Conservation (phyloP, 768 basidiomycete species). For the Multifurca ochricompacta region DNA sequence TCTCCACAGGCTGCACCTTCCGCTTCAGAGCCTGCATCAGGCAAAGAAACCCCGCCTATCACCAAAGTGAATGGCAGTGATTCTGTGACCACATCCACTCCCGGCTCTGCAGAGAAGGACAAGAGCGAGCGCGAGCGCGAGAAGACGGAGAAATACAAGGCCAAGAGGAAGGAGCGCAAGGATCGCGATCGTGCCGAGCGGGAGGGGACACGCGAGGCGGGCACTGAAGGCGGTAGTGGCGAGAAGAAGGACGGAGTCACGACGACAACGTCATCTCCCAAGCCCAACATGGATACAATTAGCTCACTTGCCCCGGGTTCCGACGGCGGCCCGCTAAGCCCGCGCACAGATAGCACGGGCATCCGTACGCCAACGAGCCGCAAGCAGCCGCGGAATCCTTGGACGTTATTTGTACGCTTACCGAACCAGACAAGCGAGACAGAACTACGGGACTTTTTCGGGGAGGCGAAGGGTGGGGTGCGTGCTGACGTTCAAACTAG, state of each 20-base stretch:
- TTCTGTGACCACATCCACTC: conserved; percentile 23
- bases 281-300: conserved; percentile 7
- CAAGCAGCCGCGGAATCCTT: conserved; percentile 61
- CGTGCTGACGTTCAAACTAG: conserved; percentile 25
- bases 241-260: conserved; percentile 29
- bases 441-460: conserved; percentile 72
- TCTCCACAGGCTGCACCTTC: not conserved
- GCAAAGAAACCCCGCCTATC: conserved; percentile 11
- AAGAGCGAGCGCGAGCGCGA: conserved; percentile 31
- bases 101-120: conserved; percentile 13
- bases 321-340: conserved; percentile 35
- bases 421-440: conserved; percentile 44
- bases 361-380: conserved; percentile 64
- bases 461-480: conserved; percentile 60
- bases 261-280: conserved; percentile 30
- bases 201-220: conserved; percentile 22
- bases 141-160: conserved; percentile 48
- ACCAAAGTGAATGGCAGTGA: conserved; percentile 32
- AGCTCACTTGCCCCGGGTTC: conserved; percentile 27
- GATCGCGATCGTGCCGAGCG: conserved; percentile 43
- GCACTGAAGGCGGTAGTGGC: conserved; percentile 18
- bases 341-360: conserved; percentile 46
- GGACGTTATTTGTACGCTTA: conserved; percentile 80
- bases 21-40: conserved; percentile 7
- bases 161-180: conserved; percentile 58